phyloP scores from a whole-genome alignment of 495 filamentous ascomycete species.

The Ramalina peruviana region DNA sequence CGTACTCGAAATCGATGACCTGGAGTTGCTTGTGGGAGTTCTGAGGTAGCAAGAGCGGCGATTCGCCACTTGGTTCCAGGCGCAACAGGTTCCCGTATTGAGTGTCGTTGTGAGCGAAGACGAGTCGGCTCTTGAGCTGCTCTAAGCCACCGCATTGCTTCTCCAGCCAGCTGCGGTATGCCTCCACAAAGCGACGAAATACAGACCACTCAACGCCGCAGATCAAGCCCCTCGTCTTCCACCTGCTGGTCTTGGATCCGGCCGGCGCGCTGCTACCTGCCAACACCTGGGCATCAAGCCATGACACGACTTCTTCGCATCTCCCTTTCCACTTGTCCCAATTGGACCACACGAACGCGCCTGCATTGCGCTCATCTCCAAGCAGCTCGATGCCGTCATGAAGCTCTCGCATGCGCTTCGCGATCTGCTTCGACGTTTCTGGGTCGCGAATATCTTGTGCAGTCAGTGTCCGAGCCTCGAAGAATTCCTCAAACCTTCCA shows the following conservation, averaged over 20 bases:
- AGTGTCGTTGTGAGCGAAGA: slow-evolving; percentile 98
- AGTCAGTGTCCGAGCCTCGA: slow-evolving; percentile 67
- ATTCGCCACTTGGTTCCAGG: slow-evolving; percentile 68
- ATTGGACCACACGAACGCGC: slow-evolving; percentile 75
- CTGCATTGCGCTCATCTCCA: slow-evolving; percentile 57
- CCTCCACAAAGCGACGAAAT: slow-evolving; percentile 64
- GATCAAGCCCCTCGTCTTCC: slow-evolving; percentile 59
- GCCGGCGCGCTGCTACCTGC: slow-evolving; percentile 26
- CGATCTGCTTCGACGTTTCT: slow-evolving; percentile 79
- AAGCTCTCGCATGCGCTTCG: slow-evolving; percentile 95
- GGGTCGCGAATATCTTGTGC: slow-evolving; percentile 63
- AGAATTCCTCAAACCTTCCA: slow-evolving; percentile 92
- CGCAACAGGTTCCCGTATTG: slow-evolving; percentile 98
- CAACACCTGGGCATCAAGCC: slow-evolving; percentile 56
- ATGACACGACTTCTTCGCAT: slow-evolving; percentile 60
- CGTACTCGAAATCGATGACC: slow-evolving; percentile 98
- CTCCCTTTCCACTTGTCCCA: slow-evolving; percentile 92
- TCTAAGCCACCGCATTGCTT: slow-evolving; percentile 52
- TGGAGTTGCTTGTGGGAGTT: slow-evolving; percentile 91
- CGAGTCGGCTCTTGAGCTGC: slow-evolving; percentile 56
- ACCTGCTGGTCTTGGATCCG: slow-evolving; percentile 29
- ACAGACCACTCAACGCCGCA: slow-evolving; percentile 74
- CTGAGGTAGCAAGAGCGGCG: slow-evolving; percentile 72
- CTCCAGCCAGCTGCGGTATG: slow-evolving; percentile 61
- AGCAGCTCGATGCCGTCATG: slow-evolving; percentile 87